Base-by-base conservation (phyloP, 2,329 filamentous ascomycete genomes). In the Neofusicoccum laricinum region DNA sequence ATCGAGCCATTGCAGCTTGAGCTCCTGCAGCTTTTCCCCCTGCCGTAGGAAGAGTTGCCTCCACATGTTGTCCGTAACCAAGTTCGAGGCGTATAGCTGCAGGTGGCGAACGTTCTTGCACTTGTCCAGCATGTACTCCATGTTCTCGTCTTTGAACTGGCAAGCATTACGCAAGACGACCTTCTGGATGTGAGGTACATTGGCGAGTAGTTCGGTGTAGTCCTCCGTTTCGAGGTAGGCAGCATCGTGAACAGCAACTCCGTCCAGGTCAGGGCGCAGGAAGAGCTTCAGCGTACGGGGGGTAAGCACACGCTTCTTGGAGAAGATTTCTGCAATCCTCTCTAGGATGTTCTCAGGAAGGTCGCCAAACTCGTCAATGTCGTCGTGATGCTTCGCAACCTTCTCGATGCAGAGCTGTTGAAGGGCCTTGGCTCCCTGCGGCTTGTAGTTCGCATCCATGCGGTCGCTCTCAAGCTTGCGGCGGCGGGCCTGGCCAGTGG, bases 1-100 rank as follows among this genome's bases (percentile, higher is more conserved):
- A 74, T 97, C 93, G 0, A 95, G 90, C 77, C 90, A 93, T 71
- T 92, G 93, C 1, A 97, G 83, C 70, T 93, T 90, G 19, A 98
- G 76, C 0, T 83, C 82, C 69, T 87, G 85, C 12, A 97, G 82
- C 21, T 84, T 76, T 8, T 79, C 70, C 11, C 93, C 93, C 65
- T 90, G 88, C 58, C 83, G 81, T 12, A 80, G 78, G 62, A 97
- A 86, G 55, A 90, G 87, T 55, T 85, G 81, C 59, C 85, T 82
- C 93, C 93, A 97, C 72, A 87, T 88, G 3, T 84, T 80, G 66
- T 95, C 88, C 10, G 89, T 88, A 15, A 98, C 81, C 0, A 98
- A 85, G 69, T 97, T 98, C 10, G 92, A 88, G 11, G 92, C 91
- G 67, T 95, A 89, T 0, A 98, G 83, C 67, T 92, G 90, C 48